Evolutionary conservation across 2,329 filamentous ascomycete species (phyloP), one percentile per base, ranked within the genome.

Genomic region (Alternaria solani): DNA sequence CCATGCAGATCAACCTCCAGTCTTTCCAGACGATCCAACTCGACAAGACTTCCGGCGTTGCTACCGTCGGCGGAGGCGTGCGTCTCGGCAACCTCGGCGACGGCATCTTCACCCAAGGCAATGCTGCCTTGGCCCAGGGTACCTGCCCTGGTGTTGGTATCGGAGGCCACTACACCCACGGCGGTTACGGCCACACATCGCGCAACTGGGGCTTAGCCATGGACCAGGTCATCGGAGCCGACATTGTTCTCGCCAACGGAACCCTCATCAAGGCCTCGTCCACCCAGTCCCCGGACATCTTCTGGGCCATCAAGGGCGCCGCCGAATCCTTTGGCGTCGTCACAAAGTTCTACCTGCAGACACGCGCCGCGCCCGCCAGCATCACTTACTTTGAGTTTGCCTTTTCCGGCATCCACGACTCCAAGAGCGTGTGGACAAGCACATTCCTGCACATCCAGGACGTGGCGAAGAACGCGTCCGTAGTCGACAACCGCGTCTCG

Each of bases 131-230:
- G 4, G 76, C 81, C 26, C 84, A 86, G 49, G 84, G 84, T n/a
- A 84, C 83, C 1, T 86, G 84, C 62, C 83, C 84, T 4, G 83
- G 75, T 36, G 76, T 78, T 39, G 76, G 76, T n/a, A 72, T 77
- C 23, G 76, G 76, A 54, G 76, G 76, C 1, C 76, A 78, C 58
- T 73, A 70, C 57, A 77, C 75, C 0, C 76, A 78, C 53, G 76
- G 76, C 30, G 75, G 75, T 7, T 78, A 77, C 53, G 71, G 76
- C 18, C 73, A 75, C 39, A 72, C 72, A n/a, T 75, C 71, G 7
- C 75, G 75, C 39, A 69, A 71, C 49, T 78, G 74, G 70, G 76
- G 76, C 55, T 59, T 78, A 36, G 74, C 76, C 26, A 71, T 78
- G 67, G 76, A 78, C 47, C 69, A 72, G 38, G 73, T 78, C 30